Evolutionary conservation across 192 early-diverging fungal genomes (phyloP), one percentile per base, ranked within the genome.

Genomic region (Mortierella hygrophila): DNA sequence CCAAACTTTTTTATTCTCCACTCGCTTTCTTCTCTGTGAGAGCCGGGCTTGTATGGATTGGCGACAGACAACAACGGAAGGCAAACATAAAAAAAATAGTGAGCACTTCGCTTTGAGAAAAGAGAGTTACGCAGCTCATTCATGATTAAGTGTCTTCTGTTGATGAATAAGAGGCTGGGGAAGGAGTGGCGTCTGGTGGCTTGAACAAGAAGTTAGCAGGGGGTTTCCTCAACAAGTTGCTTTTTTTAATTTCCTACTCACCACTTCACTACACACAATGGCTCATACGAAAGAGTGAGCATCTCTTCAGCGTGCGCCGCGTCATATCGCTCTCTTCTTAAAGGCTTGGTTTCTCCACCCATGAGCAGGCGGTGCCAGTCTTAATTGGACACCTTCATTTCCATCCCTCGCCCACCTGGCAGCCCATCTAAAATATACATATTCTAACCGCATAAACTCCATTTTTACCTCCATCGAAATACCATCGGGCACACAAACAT

Each of bases 1-100:
- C n/a, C 49, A 6, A 60, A 26, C 49, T 37, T 11, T 49, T 77
- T 77, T 77, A 77, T 70, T 69, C 76, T 77, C 76, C 68, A 69
- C 76, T 23, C 16, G 13, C 65, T 52, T 20, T 68, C 13, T 37
- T 49, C 23, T 6, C 13, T 38, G 1, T 70, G 63, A 37, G 75
- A 76, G 75, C 55, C 42, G 57, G 21, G 11, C 52, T 38, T 41
- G n/a, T 0, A 41, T 44, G 35, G 41, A 40, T 47, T 42, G n/a
- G 49, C 18, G 49, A 52, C 49, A 52, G 49, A 52, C 49, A 52
- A 49, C 15, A 18, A 49, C 2, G 23, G 46, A 73, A 49, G 20
- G 3, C 29, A 42, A 75, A 13, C 38, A 37, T 38, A 41, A 32
- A 74, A 52, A 75, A 37, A 52, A 37, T 21, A n/a, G 60, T 21